Evolutionary conservation across 1,139 yeast genomes (phyloP).

Genomic region (Yamadazyma dendronema): DNA sequence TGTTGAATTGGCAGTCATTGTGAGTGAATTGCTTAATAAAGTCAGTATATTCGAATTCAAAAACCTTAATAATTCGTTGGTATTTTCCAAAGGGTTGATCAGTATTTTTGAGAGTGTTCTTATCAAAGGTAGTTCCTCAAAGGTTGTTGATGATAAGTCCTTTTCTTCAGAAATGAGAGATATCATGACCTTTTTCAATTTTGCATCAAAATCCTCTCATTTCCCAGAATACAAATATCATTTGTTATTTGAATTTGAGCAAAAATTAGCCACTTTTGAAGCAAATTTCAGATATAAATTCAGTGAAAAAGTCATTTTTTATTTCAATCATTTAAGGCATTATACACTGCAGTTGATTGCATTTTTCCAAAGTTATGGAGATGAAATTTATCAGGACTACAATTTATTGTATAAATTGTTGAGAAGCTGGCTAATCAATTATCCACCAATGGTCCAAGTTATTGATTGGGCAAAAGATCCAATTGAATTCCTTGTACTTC

Average conservation of each 20-base stretch:
- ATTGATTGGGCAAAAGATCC: conserved; percentile 16
- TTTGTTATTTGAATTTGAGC: conserved; percentile 20
- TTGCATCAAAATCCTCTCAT: conserved; percentile 22
- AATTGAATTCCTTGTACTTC: conserved; percentile 18
- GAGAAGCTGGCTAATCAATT: conserved; percentile 25
- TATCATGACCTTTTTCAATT: conserved; percentile 20
- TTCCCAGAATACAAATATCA: conserved; percentile 23
- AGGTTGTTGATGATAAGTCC: not conserved
- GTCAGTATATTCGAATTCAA: conserved; percentile 25
- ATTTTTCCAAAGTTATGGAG: conserved; percentile 3
- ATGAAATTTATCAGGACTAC: conserved; percentile 9
- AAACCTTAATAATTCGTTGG: conserved; percentile 19
- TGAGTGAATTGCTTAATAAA: conserved; percentile 24
- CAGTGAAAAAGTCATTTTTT: conserved; percentile 11
- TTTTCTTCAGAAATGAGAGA: conserved; percentile 16
- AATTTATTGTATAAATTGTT: conserved; percentile 19
- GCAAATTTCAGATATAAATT: conserved; percentile 6
- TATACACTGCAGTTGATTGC: conserved; percentile 5
- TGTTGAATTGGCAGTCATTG: conserved; percentile 21
- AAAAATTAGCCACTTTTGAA: conserved; percentile 14
- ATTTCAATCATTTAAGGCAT: conserved; percentile 9
- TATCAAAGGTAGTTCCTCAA: conserved; percentile 2
- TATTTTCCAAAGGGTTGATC: conserved; percentile 27
- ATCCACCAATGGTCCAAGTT: conserved; percentile 22
- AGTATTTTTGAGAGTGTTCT: conserved; percentile 23